These are phyloP conservation scores for Russula dissimulans DNA, from an alignment of 768 basidiomycete genomes.

Conservation along the genomic window DNA sequence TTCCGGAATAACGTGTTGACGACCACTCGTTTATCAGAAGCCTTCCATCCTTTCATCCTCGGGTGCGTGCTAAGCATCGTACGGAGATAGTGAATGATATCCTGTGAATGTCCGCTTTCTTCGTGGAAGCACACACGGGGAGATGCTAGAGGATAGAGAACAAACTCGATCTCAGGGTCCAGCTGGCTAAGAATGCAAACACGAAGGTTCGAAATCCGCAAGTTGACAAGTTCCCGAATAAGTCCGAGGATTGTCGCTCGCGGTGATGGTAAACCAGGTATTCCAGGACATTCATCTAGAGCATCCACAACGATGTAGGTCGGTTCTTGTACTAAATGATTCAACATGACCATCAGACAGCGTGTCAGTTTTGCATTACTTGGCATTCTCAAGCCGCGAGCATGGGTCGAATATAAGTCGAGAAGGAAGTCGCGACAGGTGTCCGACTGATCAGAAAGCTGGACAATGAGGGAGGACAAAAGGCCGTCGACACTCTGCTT, in stretches of 20 bases:
- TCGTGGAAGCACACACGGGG: slow-evolving; percentile 5
- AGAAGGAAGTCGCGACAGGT: not conserved
- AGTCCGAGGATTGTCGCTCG: not conserved
- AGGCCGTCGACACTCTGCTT: slow-evolving; percentile 1
- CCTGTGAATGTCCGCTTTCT: slow-evolving; percentile 8
- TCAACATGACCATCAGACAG: slow-evolving; percentile 4
- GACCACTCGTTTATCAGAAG: not conserved
- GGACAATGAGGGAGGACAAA: not conserved
- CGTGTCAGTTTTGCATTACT: not conserved
- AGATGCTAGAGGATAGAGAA: not conserved
- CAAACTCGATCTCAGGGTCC: not conserved
- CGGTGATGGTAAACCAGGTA: not conserved
- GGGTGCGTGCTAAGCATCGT: slow-evolving; percentile 4
- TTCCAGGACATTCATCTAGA: slow-evolving; percentile 5
- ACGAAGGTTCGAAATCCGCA: not conserved
- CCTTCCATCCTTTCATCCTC: slow-evolving; percentile 9
- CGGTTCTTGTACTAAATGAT: not conserved
- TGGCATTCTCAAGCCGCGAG: not conserved
- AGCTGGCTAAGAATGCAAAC: slow-evolving; percentile 2
- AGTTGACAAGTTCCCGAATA: not conserved
- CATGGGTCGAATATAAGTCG: not conserved
- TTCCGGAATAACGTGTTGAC: slow-evolving; percentile 5
- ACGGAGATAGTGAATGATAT: slow-evolving; percentile 5
- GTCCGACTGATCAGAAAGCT: slow-evolving; percentile 3
- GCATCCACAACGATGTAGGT: slow-evolving; percentile 5